Percentiles rank a stretch among this genome's conserved stretches.
Conservation (phyloP, 345 rosid species). For the Pseudoturritis turrita region DNA sequence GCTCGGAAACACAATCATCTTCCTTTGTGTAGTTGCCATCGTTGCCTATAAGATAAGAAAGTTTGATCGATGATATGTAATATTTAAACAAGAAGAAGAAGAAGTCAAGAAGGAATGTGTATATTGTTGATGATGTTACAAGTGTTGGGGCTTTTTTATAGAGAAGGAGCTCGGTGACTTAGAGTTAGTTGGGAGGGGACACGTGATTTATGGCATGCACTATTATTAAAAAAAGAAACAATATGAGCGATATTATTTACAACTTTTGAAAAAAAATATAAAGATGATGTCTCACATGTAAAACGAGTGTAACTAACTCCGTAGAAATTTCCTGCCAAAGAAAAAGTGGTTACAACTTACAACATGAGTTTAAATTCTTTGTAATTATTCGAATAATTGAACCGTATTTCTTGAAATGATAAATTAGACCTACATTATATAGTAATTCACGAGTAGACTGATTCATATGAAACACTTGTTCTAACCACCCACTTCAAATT, state of each 20-base stretch:
- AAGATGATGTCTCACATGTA: not conserved
- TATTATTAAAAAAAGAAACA: too few relatives aligned
- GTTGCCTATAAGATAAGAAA: not conserved
- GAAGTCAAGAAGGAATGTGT: not conserved
- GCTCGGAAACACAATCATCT: slow-evolving; percentile 6
- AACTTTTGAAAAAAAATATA: too few relatives aligned
- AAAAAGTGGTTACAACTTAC: not conserved
- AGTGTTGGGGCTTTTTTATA: not conserved
- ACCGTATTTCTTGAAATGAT: not conserved
- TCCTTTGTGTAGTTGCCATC: slow-evolving; percentile 11
- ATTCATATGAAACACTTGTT: not conserved
- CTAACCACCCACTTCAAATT: not conserved
- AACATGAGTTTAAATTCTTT: not conserved
- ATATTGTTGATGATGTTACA: not conserved
- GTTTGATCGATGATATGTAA: not conserved
- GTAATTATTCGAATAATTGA: not conserved
- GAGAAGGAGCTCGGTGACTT: too few relatives aligned
- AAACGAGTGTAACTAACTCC: not conserved
- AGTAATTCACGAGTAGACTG: not conserved
- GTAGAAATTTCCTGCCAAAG: not conserved
- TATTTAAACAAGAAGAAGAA: not conserved
- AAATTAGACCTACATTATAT: not conserved
- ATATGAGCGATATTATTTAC: too few relatives aligned
- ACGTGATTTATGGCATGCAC: too few relatives aligned
- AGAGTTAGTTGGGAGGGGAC: too few relatives aligned